Percentiles rank a stretch among this genome's conserved stretches.
phyloP scores from a whole-genome alignment of 257 asterid genomes.

The Capsicum pubescens region DNA sequence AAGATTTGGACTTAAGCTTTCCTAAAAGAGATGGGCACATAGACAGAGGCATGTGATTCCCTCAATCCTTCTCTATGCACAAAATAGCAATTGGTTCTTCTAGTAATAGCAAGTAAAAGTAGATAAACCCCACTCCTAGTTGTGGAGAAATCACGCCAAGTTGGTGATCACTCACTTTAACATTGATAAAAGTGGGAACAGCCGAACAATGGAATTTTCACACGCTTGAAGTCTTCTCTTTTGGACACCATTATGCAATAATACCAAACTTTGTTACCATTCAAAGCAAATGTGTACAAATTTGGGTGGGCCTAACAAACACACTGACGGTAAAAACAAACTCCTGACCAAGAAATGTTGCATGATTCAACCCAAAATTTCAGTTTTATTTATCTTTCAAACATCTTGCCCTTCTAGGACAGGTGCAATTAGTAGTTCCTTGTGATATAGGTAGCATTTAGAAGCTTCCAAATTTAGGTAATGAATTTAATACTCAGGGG shows the following conservation, averaged over 20 bases:
- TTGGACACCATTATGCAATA: background rate
- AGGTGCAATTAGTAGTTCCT: background rate
- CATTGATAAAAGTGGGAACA: background rate
- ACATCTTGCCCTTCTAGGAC: background rate
- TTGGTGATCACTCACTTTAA: constrained; percentile 10
- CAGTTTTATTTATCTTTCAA: background rate
- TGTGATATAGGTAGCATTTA: background rate
- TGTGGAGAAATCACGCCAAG: background rate
- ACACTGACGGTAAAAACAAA: background rate
- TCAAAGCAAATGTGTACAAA: background rate
- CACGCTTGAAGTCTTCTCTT: background rate
- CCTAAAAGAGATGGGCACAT: background rate
- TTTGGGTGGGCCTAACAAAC: background rate
- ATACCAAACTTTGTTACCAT: background rate
- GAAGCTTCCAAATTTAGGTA: background rate
- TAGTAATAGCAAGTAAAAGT: background rate
- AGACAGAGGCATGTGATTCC: background rate
- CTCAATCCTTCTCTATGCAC: background rate
- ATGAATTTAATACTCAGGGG: background rate
- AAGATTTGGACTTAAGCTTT: background rate
- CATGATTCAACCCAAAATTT: background rate
- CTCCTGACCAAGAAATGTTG: background rate
- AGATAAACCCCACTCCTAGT: background rate
- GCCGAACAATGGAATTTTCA: constrained; percentile 7
- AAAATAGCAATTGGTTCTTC: background rate